phyloP scores from a whole-genome alignment of 2,329 filamentous ascomycete genomes.

The Alternaria longipes region DNA sequence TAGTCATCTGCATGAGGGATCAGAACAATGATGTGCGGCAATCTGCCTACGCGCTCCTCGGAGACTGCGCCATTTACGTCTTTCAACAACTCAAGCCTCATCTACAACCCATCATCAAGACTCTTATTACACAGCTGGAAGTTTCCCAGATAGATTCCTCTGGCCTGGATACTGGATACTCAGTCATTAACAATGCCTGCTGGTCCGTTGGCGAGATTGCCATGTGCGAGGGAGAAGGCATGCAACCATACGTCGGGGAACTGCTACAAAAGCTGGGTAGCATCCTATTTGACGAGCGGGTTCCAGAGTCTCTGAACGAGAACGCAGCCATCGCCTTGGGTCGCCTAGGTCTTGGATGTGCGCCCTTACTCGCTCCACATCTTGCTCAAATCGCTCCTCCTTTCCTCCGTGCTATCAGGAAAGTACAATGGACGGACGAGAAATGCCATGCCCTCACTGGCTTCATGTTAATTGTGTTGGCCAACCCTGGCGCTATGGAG shows the following conservation, averaged over 20 bases:
- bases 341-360: conserved; percentile 81
- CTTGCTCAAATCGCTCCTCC: conserved; percentile 81
- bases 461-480: conserved; percentile 83
- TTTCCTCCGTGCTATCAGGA: conserved; percentile 82
- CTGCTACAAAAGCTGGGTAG: conserved; percentile 79
- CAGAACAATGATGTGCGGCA: conserved; percentile 90
- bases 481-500: conserved; percentile 93
- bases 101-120: conserved; percentile 76
- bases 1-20: conserved; percentile 93
- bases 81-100: conserved; percentile 81
- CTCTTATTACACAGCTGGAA: conserved; percentile 88
- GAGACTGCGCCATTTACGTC: conserved; percentile 93
- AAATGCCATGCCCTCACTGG: conserved; percentile 94
- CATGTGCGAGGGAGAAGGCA: conserved; percentile 75
- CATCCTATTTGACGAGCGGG: conserved; percentile 84
- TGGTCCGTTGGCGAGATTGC: conserved; percentile 96
- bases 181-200: conserved; percentile 97
- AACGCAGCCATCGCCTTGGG: conserved; percentile 95
- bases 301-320: conserved; percentile 87
- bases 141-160: conserved; percentile 74
- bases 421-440: conserved; percentile 88
- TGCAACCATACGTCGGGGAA: conserved; percentile 79
- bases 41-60: conserved; percentile 92
- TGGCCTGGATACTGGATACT: conserved; percentile 84
- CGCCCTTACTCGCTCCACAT: conserved; percentile 78